Evolutionary conservation across 768 basidiomycete species (phyloP), one percentile per base, ranked within the genome.

Genomic region (Lenzites betulinus): DNA sequence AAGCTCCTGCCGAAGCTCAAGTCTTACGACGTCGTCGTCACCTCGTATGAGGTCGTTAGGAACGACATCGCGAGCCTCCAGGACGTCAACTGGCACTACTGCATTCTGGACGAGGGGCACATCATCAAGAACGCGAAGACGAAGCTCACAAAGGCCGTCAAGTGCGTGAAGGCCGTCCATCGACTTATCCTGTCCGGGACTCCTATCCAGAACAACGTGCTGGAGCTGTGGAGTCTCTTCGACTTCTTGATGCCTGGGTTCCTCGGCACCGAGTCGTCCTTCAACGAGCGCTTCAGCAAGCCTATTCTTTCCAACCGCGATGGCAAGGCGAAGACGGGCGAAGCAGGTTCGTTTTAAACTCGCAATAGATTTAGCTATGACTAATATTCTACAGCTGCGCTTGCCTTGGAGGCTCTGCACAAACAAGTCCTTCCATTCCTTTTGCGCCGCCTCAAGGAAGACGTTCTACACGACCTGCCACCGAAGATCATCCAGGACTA

Each of bases 401-500:
- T 95, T 66, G 97, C 97, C 0, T 81, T 99, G 22, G 97, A 98
- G 71, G 93, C 96, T 2, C 74, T 99, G 48, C 97, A 98, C 73
- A 99, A 99, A 75, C 97, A 99, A 81, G 96, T 98, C 25, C 76
- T 99, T n/a, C 97, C 97, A 1, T 99, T 99, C 83, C 78, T 99
- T 42, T 81, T 99, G 16, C 92, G 97, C 42, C 89, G 97, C 23
- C 77, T 99, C 71, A 99, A 99, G 73, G 97, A 99, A 75, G 95
- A 99, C 69, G 97, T 99, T 28, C 78, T 99, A 58, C 77, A 93
- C 62, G 97, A 99, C 71, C 79, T 99, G 2, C 97, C 97, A 1
- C 97, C 97, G 3, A 98, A 99, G 78, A 99, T 99, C 73, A 98
- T 99, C 58, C 97, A 99, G 74, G 97, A 99, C 72, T 98, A 98